Percentiles rank a stretch among this genome's conserved stretches.
Evolutionary conservation across 768 basidiomycete genomes (phyloP).

Genomic region (Mycena galericulata): DNA sequence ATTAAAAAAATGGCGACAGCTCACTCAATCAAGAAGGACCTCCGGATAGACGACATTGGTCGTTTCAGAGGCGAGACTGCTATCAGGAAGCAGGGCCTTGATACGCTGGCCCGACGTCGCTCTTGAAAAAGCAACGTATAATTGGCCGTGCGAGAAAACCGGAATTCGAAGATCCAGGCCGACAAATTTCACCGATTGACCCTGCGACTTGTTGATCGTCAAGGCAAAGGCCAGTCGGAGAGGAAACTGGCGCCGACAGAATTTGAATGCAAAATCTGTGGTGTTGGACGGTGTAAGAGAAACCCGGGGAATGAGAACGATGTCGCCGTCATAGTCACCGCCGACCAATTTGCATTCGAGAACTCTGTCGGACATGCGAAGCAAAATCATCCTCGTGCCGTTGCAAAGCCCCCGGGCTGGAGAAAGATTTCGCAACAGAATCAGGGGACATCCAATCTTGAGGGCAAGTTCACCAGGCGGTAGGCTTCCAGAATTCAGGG

Average conservation of each 20-base stretch:
- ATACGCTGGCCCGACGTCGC: not conserved
- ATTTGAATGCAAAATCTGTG: constrained; percentile 41
- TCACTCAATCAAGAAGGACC: constrained; percentile 38
- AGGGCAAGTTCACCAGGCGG: constrained; percentile 52
- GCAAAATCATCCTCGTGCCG: constrained; percentile 49
- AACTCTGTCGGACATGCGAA: constrained; percentile 41
- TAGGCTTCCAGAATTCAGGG: constrained; percentile 51
- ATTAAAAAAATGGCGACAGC: constrained; percentile 29
- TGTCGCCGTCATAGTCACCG: constrained; percentile 50
- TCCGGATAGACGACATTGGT: not conserved
- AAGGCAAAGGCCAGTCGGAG: constrained; percentile 58
- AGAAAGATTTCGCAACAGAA: constrained; percentile 58
- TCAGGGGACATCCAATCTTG: constrained; percentile 51
- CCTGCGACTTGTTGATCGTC: constrained; percentile 58
- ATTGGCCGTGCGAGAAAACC: not conserved
- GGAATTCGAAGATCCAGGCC: not conserved
- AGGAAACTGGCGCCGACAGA: constrained; percentile 55
- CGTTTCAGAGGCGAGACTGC: not conserved
- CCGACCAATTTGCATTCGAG: constrained; percentile 50
- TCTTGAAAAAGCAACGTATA: not conserved
- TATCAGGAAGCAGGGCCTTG: not conserved
- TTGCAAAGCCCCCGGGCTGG: constrained; percentile 52
- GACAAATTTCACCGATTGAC: not conserved
- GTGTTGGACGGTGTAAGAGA: constrained; percentile 43
- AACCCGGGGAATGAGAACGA: constrained; percentile 54